Conservation (phyloP, 495 filamentous ascomycete genomes). For the Aspergillus coremiiformis region DNA sequence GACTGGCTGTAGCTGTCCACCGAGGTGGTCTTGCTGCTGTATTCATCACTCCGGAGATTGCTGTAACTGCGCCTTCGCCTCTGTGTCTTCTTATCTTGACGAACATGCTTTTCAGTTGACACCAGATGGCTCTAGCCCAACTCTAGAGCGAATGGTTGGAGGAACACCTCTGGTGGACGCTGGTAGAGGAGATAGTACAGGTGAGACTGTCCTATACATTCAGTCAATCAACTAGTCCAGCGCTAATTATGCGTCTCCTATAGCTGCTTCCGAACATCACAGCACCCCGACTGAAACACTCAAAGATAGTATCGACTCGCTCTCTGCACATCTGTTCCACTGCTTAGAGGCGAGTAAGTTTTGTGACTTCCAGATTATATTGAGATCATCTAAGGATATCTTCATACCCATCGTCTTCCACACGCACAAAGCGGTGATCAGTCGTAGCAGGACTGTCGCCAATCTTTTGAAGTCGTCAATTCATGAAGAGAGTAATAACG, state of each 20-base stretch:
- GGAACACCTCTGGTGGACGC: not conserved
- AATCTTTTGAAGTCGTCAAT: constrained; percentile 4
- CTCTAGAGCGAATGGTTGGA: not conserved
- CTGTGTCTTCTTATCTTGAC: not conserved
- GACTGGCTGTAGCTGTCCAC: constrained; percentile 7
- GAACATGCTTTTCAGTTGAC: not conserved
- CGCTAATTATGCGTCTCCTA: not conserved
- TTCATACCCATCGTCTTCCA: constrained; percentile 11
- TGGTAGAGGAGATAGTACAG: not conserved
- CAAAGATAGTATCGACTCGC: not conserved
- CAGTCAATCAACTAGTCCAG: not conserved
- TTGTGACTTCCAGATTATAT: constrained; percentile 15
- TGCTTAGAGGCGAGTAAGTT: constrained; percentile 1
- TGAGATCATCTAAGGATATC: constrained; percentile 9
- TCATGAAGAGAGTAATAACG: not conserved
- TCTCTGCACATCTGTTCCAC: not conserved
- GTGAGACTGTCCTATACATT: too few species aligned
- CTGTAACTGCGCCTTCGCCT: constrained; percentile 7
- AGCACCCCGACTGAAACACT: not conserved
- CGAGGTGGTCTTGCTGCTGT: constrained; percentile 16
- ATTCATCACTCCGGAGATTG: constrained; percentile 18
- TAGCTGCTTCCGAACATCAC: not conserved
- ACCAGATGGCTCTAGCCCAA: not conserved
- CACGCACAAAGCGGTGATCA: constrained; percentile 17
- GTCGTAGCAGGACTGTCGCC: constrained; percentile 14